A percentile compares a stretch with the other conserved stretches of the same genome.
Conservation (phyloP, 2,329 filamentous ascomycete genomes). For the Pseudogymnoascus sp. region DNA sequence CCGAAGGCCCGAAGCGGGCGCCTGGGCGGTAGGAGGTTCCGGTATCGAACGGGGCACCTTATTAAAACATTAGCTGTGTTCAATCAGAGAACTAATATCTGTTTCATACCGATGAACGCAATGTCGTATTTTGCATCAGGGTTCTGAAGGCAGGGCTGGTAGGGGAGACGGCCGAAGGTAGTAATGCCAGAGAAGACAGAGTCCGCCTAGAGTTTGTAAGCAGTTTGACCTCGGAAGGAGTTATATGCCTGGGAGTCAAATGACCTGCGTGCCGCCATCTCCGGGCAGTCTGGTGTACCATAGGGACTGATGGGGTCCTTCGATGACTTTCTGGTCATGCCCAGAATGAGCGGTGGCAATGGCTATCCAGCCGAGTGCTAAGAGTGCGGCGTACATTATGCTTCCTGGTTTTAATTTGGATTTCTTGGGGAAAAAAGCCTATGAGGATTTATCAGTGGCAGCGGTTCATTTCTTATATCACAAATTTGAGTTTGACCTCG, state of each 20-base stretch:
- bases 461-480: background rate
- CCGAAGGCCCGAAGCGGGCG: conserved; percentile 76
- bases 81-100: conserved; percentile 13
- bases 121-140: conserved; percentile 71
- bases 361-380: background rate
- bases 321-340: conserved; percentile 24
- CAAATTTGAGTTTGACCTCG: background rate
- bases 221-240: conserved; percentile 2
- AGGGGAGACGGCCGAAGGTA: conserved; percentile 74
- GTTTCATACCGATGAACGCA: conserved; percentile 65
- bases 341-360: background rate
- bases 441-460: background rate
- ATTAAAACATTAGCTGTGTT: background rate
- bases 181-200: conserved; percentile 85
- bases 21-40: conserved; percentile 80
- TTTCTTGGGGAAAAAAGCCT: background rate
- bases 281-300: conserved; percentile 83
- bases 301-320: conserved; percentile 63
- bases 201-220: conserved; percentile 53
- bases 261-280: conserved; percentile 75
- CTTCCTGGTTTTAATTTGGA: background rate
- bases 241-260: conserved; percentile 18
- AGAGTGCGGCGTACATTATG: background rate
- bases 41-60: conserved; percentile 77
- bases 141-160: conserved; percentile 68